These are phyloP conservation scores for Desmodesmus armatus DNA, from an alignment of 139 green algal species.

Conservation along the genomic window DNA sequence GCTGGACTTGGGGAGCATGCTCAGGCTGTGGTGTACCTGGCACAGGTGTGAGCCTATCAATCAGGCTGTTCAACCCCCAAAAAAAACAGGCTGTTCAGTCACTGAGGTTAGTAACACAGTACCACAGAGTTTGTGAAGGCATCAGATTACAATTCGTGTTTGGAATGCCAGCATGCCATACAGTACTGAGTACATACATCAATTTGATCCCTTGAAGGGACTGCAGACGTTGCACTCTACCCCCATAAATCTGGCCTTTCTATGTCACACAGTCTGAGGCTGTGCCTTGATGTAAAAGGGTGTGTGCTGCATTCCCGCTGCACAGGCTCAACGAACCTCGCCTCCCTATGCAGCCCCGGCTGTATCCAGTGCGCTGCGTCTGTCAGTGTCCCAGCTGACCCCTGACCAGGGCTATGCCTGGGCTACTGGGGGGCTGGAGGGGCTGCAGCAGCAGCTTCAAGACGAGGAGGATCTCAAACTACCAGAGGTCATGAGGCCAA, in stretches of 20 bases:
- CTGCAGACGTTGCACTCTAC: too few species aligned
- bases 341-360: background rate
- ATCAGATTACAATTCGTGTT: background rate
- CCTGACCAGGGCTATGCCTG: background rate
- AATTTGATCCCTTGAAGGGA: background rate
- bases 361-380: background rate
- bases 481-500: conserved; percentile 24
- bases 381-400: background rate
- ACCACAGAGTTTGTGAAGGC: background rate
- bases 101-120: too few species aligned
- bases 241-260: background rate
- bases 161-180: background rate
- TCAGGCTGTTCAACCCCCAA: background rate
- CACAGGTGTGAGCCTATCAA: background rate
- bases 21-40: conserved; percentile 22
- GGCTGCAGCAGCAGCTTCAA: conserved; percentile 31
- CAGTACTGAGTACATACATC: background rate
- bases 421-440: background rate
- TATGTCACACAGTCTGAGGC: background rate
- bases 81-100: too few species aligned
- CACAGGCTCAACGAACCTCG: background rate
- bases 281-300: background rate
- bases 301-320: background rate
- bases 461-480: conserved; percentile 9
- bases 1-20: background rate